phyloP scores from a whole-genome alignment of 73 alveolate species.

The Paramecium bursaria region DNA sequence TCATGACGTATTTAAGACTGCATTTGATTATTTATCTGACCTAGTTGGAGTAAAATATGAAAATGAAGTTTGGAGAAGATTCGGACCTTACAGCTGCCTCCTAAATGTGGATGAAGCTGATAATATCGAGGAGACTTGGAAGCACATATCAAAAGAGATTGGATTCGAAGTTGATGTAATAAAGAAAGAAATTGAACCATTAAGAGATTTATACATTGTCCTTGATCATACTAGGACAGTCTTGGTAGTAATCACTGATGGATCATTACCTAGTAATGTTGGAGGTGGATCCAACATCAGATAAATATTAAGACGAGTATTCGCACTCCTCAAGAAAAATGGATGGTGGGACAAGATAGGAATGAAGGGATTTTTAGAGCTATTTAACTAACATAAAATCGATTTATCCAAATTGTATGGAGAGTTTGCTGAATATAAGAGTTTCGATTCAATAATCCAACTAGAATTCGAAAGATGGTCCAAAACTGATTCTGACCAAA shows the following conservation, averaged over 20 bases:
- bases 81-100: conserved; percentile 97
- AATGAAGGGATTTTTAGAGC: conserved; percentile 89
- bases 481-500: conserved; percentile 94
- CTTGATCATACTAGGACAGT: conserved; percentile 97
- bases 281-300: conserved; percentile 99
- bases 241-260: conserved; percentile 94
- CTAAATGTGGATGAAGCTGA: conserved; percentile 97
- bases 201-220: conserved; percentile 94
- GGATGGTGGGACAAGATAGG: conserved; percentile 95
- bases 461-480: conserved; percentile 97
- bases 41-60: conserved; percentile 81
- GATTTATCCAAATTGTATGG: conserved; percentile 96
- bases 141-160: conserved; percentile 82
- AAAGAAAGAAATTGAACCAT: conserved; percentile 89
- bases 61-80: conserved; percentile 93
- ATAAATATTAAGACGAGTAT: conserved; percentile 96
- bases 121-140: conserved; percentile 96
- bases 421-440: conserved; percentile 91
- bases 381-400: conserved; percentile 88
- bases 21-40: conserved; percentile 81
- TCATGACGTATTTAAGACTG: conserved; percentile 91
- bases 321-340: conserved; percentile 92
- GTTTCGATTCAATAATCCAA: conserved; percentile 89
- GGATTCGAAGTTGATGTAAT: conserved; percentile 86
- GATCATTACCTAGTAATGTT: conserved; percentile 96